phyloP scores from a whole-genome alignment of 805 yeast genomes.

The Cyberlindnera subsufficiens region DNA sequence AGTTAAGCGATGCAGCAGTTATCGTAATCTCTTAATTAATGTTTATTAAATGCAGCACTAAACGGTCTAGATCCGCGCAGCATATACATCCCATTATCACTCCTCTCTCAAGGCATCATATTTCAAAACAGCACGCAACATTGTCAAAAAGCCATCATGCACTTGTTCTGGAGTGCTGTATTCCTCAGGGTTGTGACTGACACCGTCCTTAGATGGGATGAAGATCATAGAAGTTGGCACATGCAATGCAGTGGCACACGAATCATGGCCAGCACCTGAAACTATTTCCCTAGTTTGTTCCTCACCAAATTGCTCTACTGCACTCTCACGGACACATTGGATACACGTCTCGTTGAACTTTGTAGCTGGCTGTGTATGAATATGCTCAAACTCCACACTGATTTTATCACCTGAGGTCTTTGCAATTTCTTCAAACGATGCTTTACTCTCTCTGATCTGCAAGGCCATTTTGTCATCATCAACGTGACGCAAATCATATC shows the following conservation, averaged over 20 bases:
- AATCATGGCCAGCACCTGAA: slow-evolving; percentile 75
- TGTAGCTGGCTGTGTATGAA: slow-evolving; percentile 50
- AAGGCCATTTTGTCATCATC: slow-evolving; percentile 35
- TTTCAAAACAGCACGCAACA: slow-evolving; percentile 43
- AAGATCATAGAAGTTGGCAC: slow-evolving; percentile 73
- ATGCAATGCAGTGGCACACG: slow-evolving; percentile 48
- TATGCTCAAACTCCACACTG: slow-evolving; percentile 34
- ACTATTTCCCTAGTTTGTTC: slow-evolving; percentile 40
- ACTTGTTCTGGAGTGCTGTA: slow-evolving; percentile 60
- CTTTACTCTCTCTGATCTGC: slow-evolving; percentile 34
- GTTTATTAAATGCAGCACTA: no score
- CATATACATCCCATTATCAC: background rate
- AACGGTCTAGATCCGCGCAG: no score
- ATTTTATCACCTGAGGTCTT: slow-evolving; percentile 27
- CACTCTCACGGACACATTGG: slow-evolving; percentile 45
- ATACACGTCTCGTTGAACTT: slow-evolving; percentile 49
- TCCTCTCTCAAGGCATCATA: slow-evolving; percentile 27
- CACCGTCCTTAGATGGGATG: slow-evolving; percentile 62
- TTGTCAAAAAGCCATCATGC: slow-evolving; percentile 52
- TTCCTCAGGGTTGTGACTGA: slow-evolving; percentile 63
- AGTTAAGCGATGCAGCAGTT: no score
- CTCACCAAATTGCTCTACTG: slow-evolving; percentile 42
- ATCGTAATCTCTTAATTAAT: no score
- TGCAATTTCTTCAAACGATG: slow-evolving; percentile 32
- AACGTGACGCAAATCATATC: slow-evolving; percentile 55